phyloP scores from a whole-genome alignment of 148 eudicot species.

The Fagopyrum homotropicum region DNA sequence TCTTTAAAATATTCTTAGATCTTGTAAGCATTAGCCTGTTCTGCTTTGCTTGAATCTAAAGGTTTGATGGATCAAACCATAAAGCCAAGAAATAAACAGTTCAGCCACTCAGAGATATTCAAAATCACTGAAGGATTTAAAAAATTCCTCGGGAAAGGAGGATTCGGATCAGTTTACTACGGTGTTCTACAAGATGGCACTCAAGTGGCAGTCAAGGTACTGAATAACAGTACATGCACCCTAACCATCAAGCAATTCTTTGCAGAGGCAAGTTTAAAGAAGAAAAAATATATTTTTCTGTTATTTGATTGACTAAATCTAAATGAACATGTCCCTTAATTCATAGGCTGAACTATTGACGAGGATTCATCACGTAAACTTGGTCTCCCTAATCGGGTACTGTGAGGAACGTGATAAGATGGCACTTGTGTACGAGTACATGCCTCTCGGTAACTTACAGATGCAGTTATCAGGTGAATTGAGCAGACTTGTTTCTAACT shows the following conservation, averaged over 20 bases:
- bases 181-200: conserved; percentile 24
- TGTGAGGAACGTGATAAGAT: conserved; percentile 29
- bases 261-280: neutral
- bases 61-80: neutral
- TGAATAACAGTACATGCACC: conserved; percentile 25
- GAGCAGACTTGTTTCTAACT: neutral
- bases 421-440: conserved; percentile 40
- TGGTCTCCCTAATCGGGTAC: conserved; percentile 40
- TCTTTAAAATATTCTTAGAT: neutral
- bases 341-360: conserved; percentile 34
- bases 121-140: conserved; percentile 5
- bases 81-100: conserved; percentile 5
- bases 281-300: neutral
- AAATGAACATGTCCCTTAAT: too few relatives aligned
- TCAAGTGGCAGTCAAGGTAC: conserved; percentile 46
- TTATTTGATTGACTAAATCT: neutral
- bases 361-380: conserved; percentile 38
- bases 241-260: conserved; percentile 32
- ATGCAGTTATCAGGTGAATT: conserved; percentile 24
- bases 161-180: conserved; percentile 14
- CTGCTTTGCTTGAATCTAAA: neutral
- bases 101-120: conserved; percentile 1
- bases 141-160: conserved; percentile 16
- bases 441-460: conserved; percentile 31
- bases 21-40: neutral